Percentiles rank a stretch among this genome's conserved stretches.
phyloP scores from a whole-genome alignment of 331 rosid species.

The Quercus phellos region DNA sequence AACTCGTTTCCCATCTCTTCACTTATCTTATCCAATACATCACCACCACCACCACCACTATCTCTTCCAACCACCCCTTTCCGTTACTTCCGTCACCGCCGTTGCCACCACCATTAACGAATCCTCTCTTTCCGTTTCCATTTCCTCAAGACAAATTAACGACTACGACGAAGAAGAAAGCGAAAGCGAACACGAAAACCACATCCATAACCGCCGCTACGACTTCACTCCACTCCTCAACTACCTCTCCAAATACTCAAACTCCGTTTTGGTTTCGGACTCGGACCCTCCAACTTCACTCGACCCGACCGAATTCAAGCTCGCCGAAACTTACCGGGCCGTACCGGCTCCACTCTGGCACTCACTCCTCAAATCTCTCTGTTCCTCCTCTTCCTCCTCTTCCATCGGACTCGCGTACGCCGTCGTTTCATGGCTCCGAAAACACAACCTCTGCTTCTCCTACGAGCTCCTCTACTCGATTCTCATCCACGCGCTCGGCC shows the following conservation, averaged over 20 bases:
- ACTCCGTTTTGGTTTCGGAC: not conserved
- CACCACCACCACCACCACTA: conserved; percentile 13
- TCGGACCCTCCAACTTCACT: conserved; percentile 58
- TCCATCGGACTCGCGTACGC: conserved; percentile 65
- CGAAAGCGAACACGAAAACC: conserved; percentile 26
- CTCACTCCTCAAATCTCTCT: conserved; percentile 79
- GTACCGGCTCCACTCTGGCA: conserved; percentile 93
- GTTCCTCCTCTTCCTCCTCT: conserved; percentile 56
- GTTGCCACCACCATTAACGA: conserved; percentile 13
- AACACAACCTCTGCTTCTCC: conserved; percentile 91
- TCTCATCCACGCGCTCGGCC: conserved; percentile 91
- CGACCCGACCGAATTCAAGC: conserved; percentile 65
- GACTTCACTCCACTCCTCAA: conserved; percentile 81
- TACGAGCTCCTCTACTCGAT: conserved; percentile 90
- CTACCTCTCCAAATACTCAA: conserved; percentile 43
- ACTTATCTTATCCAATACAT: conserved; percentile 15
- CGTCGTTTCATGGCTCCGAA: conserved; percentile 86
- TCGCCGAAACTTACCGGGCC: conserved; percentile 82
- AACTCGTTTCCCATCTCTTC: conserved; percentile 43
- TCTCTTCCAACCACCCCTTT: conserved; percentile 26
- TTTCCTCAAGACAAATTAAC: conserved; percentile 22
- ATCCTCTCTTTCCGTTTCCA: conserved; percentile 14
- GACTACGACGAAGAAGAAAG: conserved; percentile 15
- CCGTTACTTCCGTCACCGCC: conserved; percentile 3
- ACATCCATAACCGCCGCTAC: conserved; percentile 53